Base-by-base conservation (phyloP, 2,329 filamentous ascomycete species). In the Neonectria coccinea region DNA sequence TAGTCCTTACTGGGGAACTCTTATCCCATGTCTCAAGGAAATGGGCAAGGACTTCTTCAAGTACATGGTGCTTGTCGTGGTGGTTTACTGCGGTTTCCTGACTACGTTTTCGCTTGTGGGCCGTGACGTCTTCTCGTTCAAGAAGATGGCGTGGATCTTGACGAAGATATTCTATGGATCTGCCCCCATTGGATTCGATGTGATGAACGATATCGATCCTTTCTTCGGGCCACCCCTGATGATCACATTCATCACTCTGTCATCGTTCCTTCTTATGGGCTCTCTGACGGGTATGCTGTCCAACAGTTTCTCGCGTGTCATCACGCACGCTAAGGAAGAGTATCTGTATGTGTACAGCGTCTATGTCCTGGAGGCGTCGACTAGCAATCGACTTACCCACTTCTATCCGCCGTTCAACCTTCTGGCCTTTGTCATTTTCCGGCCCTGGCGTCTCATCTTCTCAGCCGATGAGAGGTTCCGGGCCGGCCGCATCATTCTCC, bases 21-120 rank as follows among this genome's bases (percentile, higher is more conserved):
- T 96, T 53, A 94, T 97, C 64, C 94, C 94, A 0, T 97, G 94
- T 68, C 84, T 97, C 55, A 96, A 96, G 76, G 93, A 95, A 77
- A 97, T 97, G 94, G 92, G 92, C 42, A 95, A 94, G 78, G 93
- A 97, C 76, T 97, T 97, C 76, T 79, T 94, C 77, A 94, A 94
- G 74, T 97, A 96, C 75, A 86, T 89, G 79, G 91, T 92, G 1
- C 85, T 95, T 27, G 92, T 97, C 47, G 82, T 93, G 52, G 91
- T 97, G 58, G 81, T 97, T 56, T 97, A 97, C 76, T 81, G 96
- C 52, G 93, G 94, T 51, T 97, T 97, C 78, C 81, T 97, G 36
- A 97, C 94, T 0, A 97, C 93, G 0, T 95, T 95, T 72, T 90
- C 90, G 0, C 84, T 94, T 27, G 84, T 96, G 48, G 92, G 91